phyloP scores from a whole-genome alignment of 169 alveolate species.

The Cryptosporidium meleagridis region DNA sequence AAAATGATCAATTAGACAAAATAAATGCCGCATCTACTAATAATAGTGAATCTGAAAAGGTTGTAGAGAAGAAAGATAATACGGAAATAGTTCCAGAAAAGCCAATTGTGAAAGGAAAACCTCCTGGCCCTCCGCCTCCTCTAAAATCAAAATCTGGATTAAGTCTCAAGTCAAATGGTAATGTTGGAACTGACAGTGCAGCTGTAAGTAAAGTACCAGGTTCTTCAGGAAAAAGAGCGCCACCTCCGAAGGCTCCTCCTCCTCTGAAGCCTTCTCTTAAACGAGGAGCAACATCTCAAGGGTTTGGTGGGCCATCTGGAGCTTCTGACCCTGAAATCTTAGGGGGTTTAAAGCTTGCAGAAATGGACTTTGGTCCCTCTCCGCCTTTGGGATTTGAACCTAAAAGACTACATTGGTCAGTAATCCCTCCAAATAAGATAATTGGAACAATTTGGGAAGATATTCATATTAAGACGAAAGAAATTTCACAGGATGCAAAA shows the following conservation, averaged over 20 bases:
- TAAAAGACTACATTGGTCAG: constrained; percentile 70
- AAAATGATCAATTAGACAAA: background rate
- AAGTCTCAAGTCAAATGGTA: background rate
- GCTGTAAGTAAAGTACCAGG: background rate
- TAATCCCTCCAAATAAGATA: constrained; percentile 64
- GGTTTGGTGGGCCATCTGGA: constrained; percentile 3
- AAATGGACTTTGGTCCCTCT: constrained; percentile 64
- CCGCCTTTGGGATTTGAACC: constrained; percentile 74
- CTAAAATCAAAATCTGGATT: constrained; percentile 18
- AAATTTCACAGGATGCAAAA: background rate
- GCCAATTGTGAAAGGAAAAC: constrained; percentile 31
- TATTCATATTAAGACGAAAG: constrained; percentile 26
- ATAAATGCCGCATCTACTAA: background rate
- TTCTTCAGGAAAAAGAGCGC: constrained; percentile 34
- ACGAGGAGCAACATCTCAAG: background rate
- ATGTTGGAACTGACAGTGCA: background rate
- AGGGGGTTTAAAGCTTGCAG: background rate
- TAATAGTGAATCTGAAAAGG: background rate
- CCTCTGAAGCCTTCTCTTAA: constrained; percentile 9
- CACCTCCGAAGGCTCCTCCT: constrained; percentile 67
- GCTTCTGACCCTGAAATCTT: background rate
- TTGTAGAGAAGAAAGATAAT: background rate
- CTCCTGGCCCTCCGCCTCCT: constrained; percentile 75
- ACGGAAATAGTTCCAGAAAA: background rate
- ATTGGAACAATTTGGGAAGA: constrained; percentile 72